Evolutionary conservation across 495 filamentous ascomycete species (phyloP), one percentile per base, ranked within the genome.

Genomic region (Penicillium lividum): DNA sequence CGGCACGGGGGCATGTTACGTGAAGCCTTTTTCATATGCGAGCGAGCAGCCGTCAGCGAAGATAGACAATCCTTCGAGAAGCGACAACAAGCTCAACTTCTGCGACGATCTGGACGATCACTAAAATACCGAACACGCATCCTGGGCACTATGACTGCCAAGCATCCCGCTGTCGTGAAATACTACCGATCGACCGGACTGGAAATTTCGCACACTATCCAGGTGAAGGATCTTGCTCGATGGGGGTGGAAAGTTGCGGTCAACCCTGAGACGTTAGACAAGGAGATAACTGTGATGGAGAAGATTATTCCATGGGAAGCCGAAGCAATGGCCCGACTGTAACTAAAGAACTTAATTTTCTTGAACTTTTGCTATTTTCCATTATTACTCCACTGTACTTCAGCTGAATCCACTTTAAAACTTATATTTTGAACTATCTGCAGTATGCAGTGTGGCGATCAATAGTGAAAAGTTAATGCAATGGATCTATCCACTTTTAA

Each of bases 281-380:
- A 43, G 40, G 13, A n/a, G 40, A 13, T 18, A 10, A 43, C 40
- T 43, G 16, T 43, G 16, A n/a, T 43, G 16, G 40, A n/a, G 40
- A 43, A 43, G 40, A 43, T 43, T 43, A 43, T 43, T 43, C 40
- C 40, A 43, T 43, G 40, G 40, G 40, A 43, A 5, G 40, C 13
- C 15, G 8, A 43, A 15, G 5, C 40, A 15, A 11, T 43, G 40
- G 5, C 40, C 13, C 40, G 40, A 13, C 40, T 43, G 40, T 43
- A 43, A 43, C 11, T 18, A 43, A 15, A 10, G 5, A n/a, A 16
- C 15, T 43, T 43, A 15, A 38, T 9, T 38, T 38, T 38, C 22
- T 22, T 22, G 1, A 2, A 22, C 22, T 22, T 22, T 22, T 22
- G 22, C 22, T 22, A n/a, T 22, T 22, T 22, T 22, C 22, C 22